These are phyloP conservation scores for Pascua sp. DNA, from an alignment of 1,284 basidiomycete species.

Conservation along the genomic window DNA sequence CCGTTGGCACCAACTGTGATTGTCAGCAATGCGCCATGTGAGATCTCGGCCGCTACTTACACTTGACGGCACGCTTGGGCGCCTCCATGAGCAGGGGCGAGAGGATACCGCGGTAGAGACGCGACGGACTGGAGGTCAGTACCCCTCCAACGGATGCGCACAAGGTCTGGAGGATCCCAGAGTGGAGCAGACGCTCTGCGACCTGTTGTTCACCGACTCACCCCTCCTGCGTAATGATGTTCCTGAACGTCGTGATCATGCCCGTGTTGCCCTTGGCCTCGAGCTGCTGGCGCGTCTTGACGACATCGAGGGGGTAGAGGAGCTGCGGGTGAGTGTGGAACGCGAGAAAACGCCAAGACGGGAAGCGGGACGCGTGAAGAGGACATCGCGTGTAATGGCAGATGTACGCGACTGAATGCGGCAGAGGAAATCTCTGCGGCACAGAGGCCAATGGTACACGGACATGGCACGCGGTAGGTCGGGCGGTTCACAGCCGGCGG, in stretches of 20 bases:
- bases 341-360: not conserved
- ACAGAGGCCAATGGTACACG: not conserved
- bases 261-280: slow-evolving; percentile 73
- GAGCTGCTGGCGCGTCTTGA: slow-evolving; percentile 98
- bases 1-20: slow-evolving; percentile 41
- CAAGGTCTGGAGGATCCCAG: too few relatives aligned
- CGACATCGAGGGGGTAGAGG: slow-evolving; percentile 49
- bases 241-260: slow-evolving; percentile 70
- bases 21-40: not conserved
- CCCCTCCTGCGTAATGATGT: slow-evolving; percentile 66
- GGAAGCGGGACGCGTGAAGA: not conserved
- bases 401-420: too few relatives aligned
- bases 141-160: too few relatives aligned
- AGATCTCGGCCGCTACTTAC: slow-evolving; percentile 53
- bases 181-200: too few relatives aligned
- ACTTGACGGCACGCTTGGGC: slow-evolving; percentile 97
- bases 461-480: not conserved
- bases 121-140: slow-evolving; percentile 58
- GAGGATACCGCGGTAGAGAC: slow-evolving; percentile 89
- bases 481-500: not conserved
- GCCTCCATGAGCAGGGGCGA: slow-evolving; percentile 94
- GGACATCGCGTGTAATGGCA: not conserved
- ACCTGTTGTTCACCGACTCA: slow-evolving; percentile 20
- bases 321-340: slow-evolving; percentile 12
- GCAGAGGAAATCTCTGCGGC: not conserved